phyloP scores from a whole-genome alignment of 192 early-diverging fungal species.

The Glomus cerebriforme region DNA sequence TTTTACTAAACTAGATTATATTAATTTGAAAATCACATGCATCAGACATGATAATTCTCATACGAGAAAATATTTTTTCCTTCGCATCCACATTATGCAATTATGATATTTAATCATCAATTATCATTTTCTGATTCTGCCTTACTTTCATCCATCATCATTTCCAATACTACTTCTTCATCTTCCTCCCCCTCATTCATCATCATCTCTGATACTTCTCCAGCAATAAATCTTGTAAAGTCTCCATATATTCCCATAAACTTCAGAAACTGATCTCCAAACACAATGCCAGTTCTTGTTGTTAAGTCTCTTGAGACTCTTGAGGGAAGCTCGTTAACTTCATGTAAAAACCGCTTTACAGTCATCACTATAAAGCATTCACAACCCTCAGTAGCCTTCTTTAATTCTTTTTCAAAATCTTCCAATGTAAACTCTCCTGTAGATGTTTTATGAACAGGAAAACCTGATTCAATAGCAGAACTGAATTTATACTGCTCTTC shows the following conservation, averaged over 20 bases:
- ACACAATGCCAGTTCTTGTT: neutral
- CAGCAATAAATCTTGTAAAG: slow-evolving; percentile 8
- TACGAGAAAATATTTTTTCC: too few species aligned
- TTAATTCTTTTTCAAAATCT: slow-evolving; percentile 1
- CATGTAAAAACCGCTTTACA: neutral
- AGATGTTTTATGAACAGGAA: neutral
- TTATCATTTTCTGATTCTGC: too few species aligned
- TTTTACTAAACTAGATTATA: too few species aligned
- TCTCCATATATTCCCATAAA: slow-evolving; percentile 9
- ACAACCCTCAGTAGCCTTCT: slow-evolving; percentile 10
- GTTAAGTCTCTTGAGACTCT: neutral
- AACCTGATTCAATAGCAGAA: neutral
- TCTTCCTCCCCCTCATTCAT: neutral
- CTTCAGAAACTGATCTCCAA: neutral
- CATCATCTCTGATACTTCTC: neutral
- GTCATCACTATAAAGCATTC: neutral
- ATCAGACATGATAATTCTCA: too few species aligned
- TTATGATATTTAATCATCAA: too few species aligned
- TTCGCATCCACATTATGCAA: too few species aligned
- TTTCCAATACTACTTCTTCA: too few species aligned
- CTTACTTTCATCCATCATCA: too few species aligned
- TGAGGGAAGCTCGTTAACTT: slow-evolving; percentile 1
- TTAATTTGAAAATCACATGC: too few species aligned
- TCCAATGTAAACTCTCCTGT: neutral
- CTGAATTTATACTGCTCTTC: slow-evolving; percentile 26